Base-by-base conservation (phyloP, 192 early-diverging fungal species). In the Endogone sp. region DNA sequence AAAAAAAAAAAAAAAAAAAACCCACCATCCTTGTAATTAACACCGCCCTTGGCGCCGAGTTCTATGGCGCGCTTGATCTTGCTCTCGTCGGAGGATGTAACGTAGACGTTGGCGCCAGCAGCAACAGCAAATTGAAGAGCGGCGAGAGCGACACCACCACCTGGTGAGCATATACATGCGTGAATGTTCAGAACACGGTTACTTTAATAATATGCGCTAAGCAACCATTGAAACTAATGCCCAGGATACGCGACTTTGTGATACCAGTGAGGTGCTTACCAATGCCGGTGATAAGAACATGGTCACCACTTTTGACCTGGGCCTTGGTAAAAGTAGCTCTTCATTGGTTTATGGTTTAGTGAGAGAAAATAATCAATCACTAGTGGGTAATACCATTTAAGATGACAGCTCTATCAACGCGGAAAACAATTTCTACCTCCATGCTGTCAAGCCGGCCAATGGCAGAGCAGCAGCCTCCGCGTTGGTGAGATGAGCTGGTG, bases 211-310 rank as follows among this genome's bases (percentile, higher is more conserved):
- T n/a, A n/a, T n/a, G n/a, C n/a, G n/a, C n/a, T n/a, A n/a, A n/a
- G n/a, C n/a, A n/a, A n/a, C n/a, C n/a, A n/a, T n/a, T n/a, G n/a
- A n/a, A n/a, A n/a, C n/a, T n/a, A n/a, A n/a, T n/a, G n/a, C n/a
- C n/a, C n/a, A n/a, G n/a, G n/a, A n/a, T n/a, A n/a, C 3, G 27
- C 11, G 13, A 8, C 11, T 58, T 44, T 67, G 60, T 29, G 16
- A 49, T 49, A 16, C 37, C 9, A 11, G 37, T 16, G 16, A 49
- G 9, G 9, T 6, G 16, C 37, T 49, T 49, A 49, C 37, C 91
- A 72, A 92, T 92, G 54, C 90, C 91, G 29, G 90, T 84, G 27
- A 92, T 82, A 2, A 92, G 69, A 11, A 92, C 87, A 56, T 79
- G 79, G 20, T 83, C 73, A 3, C 85, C 87, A 9, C 73, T 58